phyloP scores from a whole-genome alignment of 805 yeast species.

The Candida cerambycidarum region DNA sequence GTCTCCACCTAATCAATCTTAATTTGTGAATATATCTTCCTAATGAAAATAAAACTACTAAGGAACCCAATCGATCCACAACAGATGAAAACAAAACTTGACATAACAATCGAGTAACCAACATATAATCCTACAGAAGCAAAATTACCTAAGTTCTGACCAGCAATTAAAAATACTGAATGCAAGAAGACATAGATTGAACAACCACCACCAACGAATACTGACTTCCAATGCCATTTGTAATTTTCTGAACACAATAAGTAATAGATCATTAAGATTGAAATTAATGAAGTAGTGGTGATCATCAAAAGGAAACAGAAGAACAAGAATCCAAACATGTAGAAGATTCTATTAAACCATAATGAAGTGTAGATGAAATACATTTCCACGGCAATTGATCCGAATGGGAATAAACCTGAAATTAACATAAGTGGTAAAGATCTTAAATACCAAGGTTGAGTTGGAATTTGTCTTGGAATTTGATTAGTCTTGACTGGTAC shows the following conservation, averaged over 20 bases:
- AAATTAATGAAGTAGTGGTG: constrained; percentile 75
- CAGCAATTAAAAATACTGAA: constrained; percentile 70
- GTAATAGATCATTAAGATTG: constrained; percentile 78
- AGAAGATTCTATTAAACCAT: constrained; percentile 92
- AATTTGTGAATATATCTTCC: constrained; percentile 78
- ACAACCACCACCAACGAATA: constrained; percentile 87
- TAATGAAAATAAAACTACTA: constrained; percentile 69
- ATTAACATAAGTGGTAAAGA: constrained; percentile 65
- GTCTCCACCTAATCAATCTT: constrained; percentile 77
- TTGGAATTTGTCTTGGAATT: constrained; percentile 94
- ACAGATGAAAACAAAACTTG: constrained; percentile 68
- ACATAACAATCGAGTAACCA: constrained; percentile 77
- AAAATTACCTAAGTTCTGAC: constrained; percentile 64
- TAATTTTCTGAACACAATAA: constrained; percentile 88
- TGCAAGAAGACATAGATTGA: constrained; percentile 82
- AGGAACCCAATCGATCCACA: constrained; percentile 89
- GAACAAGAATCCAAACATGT: constrained; percentile 96
- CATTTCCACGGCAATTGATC: constrained; percentile 92
- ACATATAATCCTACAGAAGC: constrained; percentile 75
- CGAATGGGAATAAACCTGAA: constrained; percentile 92
- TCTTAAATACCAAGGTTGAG: constrained; percentile 80
- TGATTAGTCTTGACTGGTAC: constrained; percentile 91
- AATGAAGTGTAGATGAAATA: constrained; percentile 87
- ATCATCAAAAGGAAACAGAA: constrained; percentile 84
- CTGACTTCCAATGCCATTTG: constrained; percentile 96